phyloP scores from a whole-genome alignment of 2,329 filamentous ascomycete genomes.

The Botrytis fabae region DNA sequence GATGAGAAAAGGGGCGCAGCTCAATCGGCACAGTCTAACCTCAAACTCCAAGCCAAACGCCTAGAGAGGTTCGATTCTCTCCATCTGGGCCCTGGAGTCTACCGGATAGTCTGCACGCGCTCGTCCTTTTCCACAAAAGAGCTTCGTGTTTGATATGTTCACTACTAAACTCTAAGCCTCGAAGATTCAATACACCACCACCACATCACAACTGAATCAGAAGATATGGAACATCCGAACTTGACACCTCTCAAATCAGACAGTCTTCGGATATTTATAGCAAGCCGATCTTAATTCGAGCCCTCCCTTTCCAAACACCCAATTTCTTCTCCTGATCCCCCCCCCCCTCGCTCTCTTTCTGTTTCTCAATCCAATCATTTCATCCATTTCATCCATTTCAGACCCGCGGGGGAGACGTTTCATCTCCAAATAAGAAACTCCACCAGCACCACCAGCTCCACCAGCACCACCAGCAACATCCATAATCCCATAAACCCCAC shows the following conservation, averaged over 20 bases:
- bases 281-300: neutral
- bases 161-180: neutral
- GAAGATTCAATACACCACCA: neutral
- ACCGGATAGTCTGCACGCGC: neutral
- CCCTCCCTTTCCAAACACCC: neutral
- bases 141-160: slow-evolving; percentile 10
- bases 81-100: neutral
- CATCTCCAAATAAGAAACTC: neutral
- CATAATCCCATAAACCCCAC: neutral
- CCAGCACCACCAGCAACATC: neutral
- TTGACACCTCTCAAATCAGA: neutral
- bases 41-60: slow-evolving; percentile 9
- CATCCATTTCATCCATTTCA: neutral
- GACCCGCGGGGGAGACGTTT: neutral
- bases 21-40: neutral
- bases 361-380: neutral
- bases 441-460: neutral
- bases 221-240: slow-evolving; percentile 3
- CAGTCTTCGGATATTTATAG: slow-evolving; percentile 14
- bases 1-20: slow-evolving; percentile 16
- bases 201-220: neutral
- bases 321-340: neutral
- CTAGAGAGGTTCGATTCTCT: neutral
- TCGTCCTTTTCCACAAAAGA: slow-evolving; percentile 2
- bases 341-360: neutral